Evolutionary conservation across 768 basidiomycete species (phyloP).

Genomic region (Mycena maculata): DNA sequence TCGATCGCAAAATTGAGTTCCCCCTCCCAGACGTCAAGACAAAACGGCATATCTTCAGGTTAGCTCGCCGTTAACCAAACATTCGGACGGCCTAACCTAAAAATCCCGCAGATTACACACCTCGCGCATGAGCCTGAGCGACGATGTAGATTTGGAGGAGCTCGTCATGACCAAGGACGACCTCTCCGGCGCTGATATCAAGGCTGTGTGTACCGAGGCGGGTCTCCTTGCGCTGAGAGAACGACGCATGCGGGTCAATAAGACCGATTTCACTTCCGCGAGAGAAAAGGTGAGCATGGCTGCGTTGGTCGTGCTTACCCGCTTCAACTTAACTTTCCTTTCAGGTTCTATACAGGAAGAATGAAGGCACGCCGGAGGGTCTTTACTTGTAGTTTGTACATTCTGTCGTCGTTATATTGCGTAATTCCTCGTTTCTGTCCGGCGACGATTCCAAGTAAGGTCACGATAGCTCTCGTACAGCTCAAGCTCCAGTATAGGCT

Average conservation of each 20-base stretch:
- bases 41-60: slow-evolving; percentile 98
- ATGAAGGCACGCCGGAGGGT: slow-evolving; percentile 94
- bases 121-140: slow-evolving; percentile 88
- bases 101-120: slow-evolving; percentile 78
- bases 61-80: slow-evolving; percentile 31
- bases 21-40: slow-evolving; percentile 98
- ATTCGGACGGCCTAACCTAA: slow-evolving; percentile 20
- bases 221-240: slow-evolving; percentile 94
- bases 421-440: slow-evolving; percentile 12
- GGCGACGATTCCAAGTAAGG: too few relatives aligned
- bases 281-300: slow-evolving; percentile 83
- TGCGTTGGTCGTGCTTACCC: slow-evolving; percentile 16
- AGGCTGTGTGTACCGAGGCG: slow-evolving; percentile 99
- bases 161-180: slow-evolving; percentile 97
- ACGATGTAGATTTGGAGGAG: slow-evolving; percentile 95
- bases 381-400: slow-evolving; percentile 72
- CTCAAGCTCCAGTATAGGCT: too few relatives aligned
- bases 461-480: too few relatives aligned
- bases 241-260: slow-evolving; percentile 93
- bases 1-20: slow-evolving; percentile 99
- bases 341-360: slow-evolving; percentile 93
- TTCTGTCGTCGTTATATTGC: slow-evolving; percentile 30
- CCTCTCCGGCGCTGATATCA: slow-evolving; percentile 97
- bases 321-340: slow-evolving; percentile 22
- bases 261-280: slow-evolving; percentile 89